phyloP scores from a whole-genome alignment of 108 stramenopile genomes.

The Nitzschia sp. region DNA sequence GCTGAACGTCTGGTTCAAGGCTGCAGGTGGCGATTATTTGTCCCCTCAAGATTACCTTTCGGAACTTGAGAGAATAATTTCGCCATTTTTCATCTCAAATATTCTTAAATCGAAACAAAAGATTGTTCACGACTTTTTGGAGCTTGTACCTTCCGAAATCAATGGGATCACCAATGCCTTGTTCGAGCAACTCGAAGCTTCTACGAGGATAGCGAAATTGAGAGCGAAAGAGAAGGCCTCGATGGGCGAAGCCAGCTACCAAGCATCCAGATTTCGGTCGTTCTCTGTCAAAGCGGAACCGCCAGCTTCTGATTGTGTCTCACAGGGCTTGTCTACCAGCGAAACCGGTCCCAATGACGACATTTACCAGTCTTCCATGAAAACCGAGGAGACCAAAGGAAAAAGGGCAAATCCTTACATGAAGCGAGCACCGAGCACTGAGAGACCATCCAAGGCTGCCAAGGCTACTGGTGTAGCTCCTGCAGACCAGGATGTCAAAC shows the following conservation, averaged over 20 bases:
- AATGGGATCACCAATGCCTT: neutral
- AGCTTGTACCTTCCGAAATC: slow-evolving; percentile 19
- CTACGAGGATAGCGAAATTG: slow-evolving; percentile 13
- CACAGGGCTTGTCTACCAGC: neutral
- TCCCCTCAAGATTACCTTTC: neutral
- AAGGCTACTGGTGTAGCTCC: too few species aligned
- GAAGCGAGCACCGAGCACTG: neutral
- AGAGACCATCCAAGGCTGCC: neutral
- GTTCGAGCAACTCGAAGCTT: slow-evolving; percentile 10
- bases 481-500: neutral
- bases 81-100: neutral
- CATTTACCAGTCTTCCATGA: too few species aligned
- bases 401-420: slow-evolving; percentile 12
- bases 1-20: slow-evolving; percentile 26
- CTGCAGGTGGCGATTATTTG: neutral
- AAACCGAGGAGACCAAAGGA: neutral
- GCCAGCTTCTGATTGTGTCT: neutral
- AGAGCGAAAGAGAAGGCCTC: slow-evolving; percentile 22
- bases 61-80: slow-evolving; percentile 1
- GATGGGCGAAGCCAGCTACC: slow-evolving; percentile 4
- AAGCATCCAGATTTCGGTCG: slow-evolving; percentile 19
- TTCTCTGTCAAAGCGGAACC: neutral
- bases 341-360: too few species aligned
- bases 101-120: neutral
- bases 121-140: slow-evolving; percentile 7